Evolutionary conservation across 108 stramenopile genomes (phyloP), one percentile per base, ranked within the genome.

Genomic region (Skeletonema tropicum): DNA sequence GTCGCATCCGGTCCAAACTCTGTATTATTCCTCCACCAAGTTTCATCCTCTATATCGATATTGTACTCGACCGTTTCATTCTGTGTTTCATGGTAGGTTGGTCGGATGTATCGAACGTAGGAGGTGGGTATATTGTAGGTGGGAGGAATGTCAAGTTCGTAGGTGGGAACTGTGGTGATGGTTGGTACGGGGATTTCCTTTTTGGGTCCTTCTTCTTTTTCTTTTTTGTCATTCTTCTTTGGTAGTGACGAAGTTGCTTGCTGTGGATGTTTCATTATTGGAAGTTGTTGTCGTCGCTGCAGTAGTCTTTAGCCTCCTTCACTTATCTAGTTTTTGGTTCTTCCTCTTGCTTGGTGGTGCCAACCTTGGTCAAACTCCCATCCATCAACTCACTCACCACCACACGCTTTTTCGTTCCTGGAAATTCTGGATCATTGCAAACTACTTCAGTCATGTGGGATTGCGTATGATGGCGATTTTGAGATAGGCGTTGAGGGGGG

Each of bases 401-500:
- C 29, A 84, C 46, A 21, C 84, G 75, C 55, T 88, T 83, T 46
- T 66, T 60, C 52, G 67, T 80, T 11, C 94, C 94, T 7, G 79
- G 79, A 26, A 25, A 32, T 9, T 87, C 85, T n/a, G 76, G 64
- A 68, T 92, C 90, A 77, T 94, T 87, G 74, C 86, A 92, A 1
- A 81, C 71, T 7, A 94, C 76, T 17, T 70, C 80, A n/a, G 65
- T 94, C 94, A n/a, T 5, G 64, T 75, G 5, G 73, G 57, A 10
- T 79, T 67, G 59, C 94, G 87, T 66, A 94, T 85, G 26, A 94
- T 79, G 36, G 94, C 86, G 2, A 94, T 66, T 64, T 90, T 88
- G 64, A 88, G 89, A 77, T 94, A 94, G 7, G 85, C 86, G 81
- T 94, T 90, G 57, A 94, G 80, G 9, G 87, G 84, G 1, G 90